phyloP scores from a whole-genome alignment of 495 filamentous ascomycete species.

The Glutinoglossum americanum region DNA sequence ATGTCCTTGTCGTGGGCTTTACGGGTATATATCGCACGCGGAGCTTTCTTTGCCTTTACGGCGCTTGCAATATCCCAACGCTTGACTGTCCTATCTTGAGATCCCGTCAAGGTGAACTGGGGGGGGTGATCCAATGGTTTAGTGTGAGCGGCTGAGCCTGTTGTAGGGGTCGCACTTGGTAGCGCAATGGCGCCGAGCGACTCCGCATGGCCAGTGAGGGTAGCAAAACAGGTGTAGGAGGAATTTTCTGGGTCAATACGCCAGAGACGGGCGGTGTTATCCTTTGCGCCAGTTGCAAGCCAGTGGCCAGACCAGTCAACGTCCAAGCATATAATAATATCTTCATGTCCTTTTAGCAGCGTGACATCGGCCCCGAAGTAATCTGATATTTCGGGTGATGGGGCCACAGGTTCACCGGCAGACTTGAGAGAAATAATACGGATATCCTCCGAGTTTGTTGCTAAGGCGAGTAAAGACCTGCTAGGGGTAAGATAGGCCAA shows the following conservation, averaged over 20 bases:
- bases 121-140: constrained; percentile 63
- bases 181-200: constrained; percentile 83
- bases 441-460: constrained; percentile 87
- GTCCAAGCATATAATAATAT: constrained; percentile 88
- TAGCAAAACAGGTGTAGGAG: constrained; percentile 56
- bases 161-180: constrained; percentile 40
- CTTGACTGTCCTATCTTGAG: constrained; percentile 87
- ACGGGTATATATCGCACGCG: constrained; percentile 43
- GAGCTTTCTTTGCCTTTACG: constrained; percentile 20
- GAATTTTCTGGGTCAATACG: constrained; percentile 53
- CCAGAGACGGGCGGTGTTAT: constrained; percentile 88
- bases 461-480: constrained; percentile 62
- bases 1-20: constrained; percentile 98
- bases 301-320: constrained; percentile 91
- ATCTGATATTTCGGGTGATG: constrained; percentile 12
- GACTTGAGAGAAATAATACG: constrained; percentile 42
- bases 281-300: constrained; percentile 89
- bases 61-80: constrained; percentile 43
- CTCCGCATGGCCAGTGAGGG: constrained; percentile 80
- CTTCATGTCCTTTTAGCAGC: constrained; percentile 68
- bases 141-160: constrained; percentile 36
- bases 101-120: constrained; percentile 67
- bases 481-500: constrained; percentile 63
- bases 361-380: constrained; percentile 81
- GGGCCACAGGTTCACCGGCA: constrained; percentile 13